Conservation (phyloP, 192 early-diverging fungal genomes). For the Dimargaris verticillata region DNA sequence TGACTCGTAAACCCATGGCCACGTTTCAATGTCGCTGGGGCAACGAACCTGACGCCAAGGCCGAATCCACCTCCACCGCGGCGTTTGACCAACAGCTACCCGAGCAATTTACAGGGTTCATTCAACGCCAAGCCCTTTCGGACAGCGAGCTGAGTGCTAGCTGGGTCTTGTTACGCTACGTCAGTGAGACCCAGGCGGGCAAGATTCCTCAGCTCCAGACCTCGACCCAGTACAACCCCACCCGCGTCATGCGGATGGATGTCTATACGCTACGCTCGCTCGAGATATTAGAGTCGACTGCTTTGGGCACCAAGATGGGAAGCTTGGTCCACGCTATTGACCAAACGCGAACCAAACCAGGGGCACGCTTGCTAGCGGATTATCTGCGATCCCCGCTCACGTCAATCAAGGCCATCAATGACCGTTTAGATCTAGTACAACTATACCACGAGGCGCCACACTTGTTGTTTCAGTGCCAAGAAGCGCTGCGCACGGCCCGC, state of each 20-base stretch:
- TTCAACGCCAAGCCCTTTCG: conserved; percentile 2
- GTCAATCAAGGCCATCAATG: conserved; percentile 40
- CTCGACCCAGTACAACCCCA: conserved; percentile 34
- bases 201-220: conserved; percentile 40
- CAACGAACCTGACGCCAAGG: too few relatives aligned
- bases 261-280: conserved; percentile 59
- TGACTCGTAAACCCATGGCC: too few relatives aligned
- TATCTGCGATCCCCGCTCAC: conserved; percentile 59
- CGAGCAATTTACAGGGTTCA: too few relatives aligned
- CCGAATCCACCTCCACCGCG: too few relatives aligned
- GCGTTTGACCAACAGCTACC: too few relatives aligned
- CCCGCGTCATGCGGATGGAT: conserved; percentile 58
- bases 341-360: conserved; percentile 62
- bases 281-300: conserved; percentile 47
- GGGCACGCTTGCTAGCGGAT: conserved; percentile 49
- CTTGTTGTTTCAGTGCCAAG: conserved; percentile 31
- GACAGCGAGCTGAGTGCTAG: conserved; percentile 18
- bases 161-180: conserved; percentile 45
- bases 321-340: conserved; percentile 58
- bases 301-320: conserved; percentile 19
- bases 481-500: conserved; percentile 32
- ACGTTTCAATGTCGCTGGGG: too few relatives aligned
- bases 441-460: conserved; percentile 40
- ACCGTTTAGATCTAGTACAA: conserved; percentile 55
- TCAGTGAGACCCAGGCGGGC: conserved; percentile 52